Evolutionary conservation across 1,284 basidiomycete species (phyloP), one percentile per base, ranked within the genome.

Genomic region (Singerocomus rubriflavus): DNA sequence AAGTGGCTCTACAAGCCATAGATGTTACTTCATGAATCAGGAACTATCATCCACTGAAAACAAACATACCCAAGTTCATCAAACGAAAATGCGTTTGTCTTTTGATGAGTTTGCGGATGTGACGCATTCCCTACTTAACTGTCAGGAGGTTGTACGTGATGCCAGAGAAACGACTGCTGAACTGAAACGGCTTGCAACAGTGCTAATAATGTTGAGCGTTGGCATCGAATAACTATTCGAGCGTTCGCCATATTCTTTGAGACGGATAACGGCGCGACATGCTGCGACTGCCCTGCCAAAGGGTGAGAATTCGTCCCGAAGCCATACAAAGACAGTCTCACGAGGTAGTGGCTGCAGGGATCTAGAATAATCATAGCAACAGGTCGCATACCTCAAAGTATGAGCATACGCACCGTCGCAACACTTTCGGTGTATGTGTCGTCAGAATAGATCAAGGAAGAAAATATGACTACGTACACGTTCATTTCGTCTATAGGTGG

Each of bases 261-360:
- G 71, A 52, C 82, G 75, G 60, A 85, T 82, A 42, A 85, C 82
- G 17, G 79, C 60, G 44, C 84, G 78, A 62, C 82, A 84, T 16
- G 84, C 81, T 21, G 83, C 81, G 44, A 48, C 12, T 14, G 63
- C 60, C 35, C 60, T 61, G 40, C n/a, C 32, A 44, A 34, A 32
- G 36, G 12, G 30, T 62, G 25, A 62, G 48, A 7, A 27, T 30
- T n/a, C 21, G 7, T 12, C 35, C 7, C 7, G 29, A 26, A 21
- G 14, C 1, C 21, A 33, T 10, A 29, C 5, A 21, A 5, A 26
- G 37, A 21, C 29, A 1, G 21, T 60, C 77, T 55, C 68, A 85
- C 84, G 82, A 80, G 51, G 84, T 70, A 13, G 79, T 76, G 14
- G 82, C 82, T 38, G 84, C 82, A 31, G 84, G 84, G 32, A 85